phyloP scores from a whole-genome alignment of 805 yeast species.

The Candida qinlingensis region DNA sequence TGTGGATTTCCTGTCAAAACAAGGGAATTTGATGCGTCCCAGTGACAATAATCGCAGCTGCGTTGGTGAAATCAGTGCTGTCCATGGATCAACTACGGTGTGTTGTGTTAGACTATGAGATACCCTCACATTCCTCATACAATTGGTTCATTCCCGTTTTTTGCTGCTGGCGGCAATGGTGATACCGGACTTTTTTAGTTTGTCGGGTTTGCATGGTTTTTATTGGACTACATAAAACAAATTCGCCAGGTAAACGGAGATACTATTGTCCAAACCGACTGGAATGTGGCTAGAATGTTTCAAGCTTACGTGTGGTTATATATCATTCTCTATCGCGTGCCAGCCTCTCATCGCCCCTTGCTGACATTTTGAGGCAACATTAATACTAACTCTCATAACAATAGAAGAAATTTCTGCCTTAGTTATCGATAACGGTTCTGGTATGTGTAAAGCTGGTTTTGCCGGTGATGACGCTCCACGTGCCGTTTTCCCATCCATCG shows the following conservation, averaged over 20 bases:
- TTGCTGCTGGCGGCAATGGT: background rate
- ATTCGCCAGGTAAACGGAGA: background rate
- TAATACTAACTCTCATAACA: constrained; percentile 17
- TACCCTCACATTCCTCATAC: background rate
- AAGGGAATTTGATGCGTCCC: too few relatives aligned
- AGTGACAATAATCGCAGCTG: background rate
- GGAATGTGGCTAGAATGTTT: too few relatives aligned
- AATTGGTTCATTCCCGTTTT: background rate
- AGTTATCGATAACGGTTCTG: constrained; percentile 99
- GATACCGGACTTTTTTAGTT: constrained; percentile 5
- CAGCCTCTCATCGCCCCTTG: too few relatives aligned
- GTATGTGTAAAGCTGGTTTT: constrained; percentile 99
- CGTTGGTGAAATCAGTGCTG: background rate
- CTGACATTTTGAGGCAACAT: background rate
- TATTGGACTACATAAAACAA: constrained; percentile 1
- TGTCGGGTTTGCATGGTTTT: background rate
- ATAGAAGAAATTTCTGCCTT: constrained; percentile 26
- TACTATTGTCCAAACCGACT: too few relatives aligned
- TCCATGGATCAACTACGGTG: background rate
- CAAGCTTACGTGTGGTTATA: too few relatives aligned
- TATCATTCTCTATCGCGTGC: too few relatives aligned
- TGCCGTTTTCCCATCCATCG: constrained; percentile 99
- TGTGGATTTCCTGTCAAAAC: background rate
- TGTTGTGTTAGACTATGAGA: background rate
- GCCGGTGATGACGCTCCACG: constrained; percentile 99